Base-by-base conservation (phyloP, 2,329 filamentous ascomycete genomes). In the Cadophora malorum region DNA sequence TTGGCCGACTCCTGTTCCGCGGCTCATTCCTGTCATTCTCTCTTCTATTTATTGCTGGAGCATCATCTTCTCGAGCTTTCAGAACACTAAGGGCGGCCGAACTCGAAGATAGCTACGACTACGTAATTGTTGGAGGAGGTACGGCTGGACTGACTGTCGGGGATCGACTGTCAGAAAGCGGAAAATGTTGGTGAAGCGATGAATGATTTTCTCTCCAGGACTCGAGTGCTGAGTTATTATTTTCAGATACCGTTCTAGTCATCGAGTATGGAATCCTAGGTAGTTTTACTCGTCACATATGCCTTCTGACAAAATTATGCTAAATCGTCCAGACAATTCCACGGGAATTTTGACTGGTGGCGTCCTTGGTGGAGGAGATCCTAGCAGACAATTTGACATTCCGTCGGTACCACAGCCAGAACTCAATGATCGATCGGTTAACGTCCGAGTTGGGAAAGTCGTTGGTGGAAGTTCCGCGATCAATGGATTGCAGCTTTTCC, bases 101-200 rank as follows among this genome's bases (percentile, higher is more conserved):
- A 41, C 6, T 58, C 7, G 33, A 25, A 6, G 33, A 58, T 5
- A 38, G 31, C 8, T 69, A 67, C 56, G 80, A 83, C 71, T 82
- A 80, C 64, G 71, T 83, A 38, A 72, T 83, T 31, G 78, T 81
- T 9, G 80, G 81, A 8, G 81, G 81, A 19, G 81, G 81, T 5
- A 82, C 80, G 0, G 76, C 81, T 3, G 81, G 81, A 7, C 75
- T 82, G 4, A 76, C 79, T 1, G 72, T 82, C 10, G 81, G 81
- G 7, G 74, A 76, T 31, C 78, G 81, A 4, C 76, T 83, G 14
- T 77, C 73, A 16, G 80, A 81, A 66, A 21, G 8, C 41, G 55
- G 55, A 23, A 58, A 41, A 38, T 58, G 55, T 41, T 21, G 1
- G 28, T 35, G 1, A 21, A 31, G 10, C n/a, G 35, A 38, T 4